Conservation (phyloP, 805 yeast species). For the Scheffersomyces spartinae region DNA sequence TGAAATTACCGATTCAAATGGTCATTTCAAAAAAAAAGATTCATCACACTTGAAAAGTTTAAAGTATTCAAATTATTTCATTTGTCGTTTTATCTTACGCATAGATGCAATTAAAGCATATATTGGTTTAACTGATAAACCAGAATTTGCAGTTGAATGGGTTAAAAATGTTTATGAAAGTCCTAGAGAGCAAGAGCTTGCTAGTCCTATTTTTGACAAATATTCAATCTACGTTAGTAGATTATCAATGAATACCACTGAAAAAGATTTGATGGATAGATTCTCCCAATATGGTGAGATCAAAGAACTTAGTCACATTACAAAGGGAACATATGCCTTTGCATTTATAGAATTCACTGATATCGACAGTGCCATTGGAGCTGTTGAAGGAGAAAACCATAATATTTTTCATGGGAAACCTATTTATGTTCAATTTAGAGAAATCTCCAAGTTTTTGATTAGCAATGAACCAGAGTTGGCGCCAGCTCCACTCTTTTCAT, state of each 20-base stretch:
- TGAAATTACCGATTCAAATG: constrained; percentile 3
- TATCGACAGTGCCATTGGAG: constrained; percentile 72
- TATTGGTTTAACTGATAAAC: constrained; percentile 49
- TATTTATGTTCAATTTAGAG: constrained; percentile 79
- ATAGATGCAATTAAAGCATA: constrained; percentile 84
- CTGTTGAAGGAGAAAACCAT: constrained; percentile 79
- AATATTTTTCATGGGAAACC: constrained; percentile 61
- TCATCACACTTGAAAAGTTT: constrained; percentile 10
- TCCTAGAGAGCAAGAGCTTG: constrained; percentile 15
- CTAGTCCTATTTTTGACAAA: constrained; percentile 42
- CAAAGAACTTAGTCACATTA: no score
- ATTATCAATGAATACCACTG: constrained; percentile 41
- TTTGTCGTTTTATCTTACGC: constrained; percentile 64
- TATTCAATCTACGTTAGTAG: constrained; percentile 74
- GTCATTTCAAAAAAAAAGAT: constrained; percentile 4
- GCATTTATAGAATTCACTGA: constrained; percentile 61
- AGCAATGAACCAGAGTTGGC: no score
- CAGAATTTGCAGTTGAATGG: constrained; percentile 65
- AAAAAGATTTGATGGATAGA: constrained; percentile 42
- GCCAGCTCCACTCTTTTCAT: constrained; percentile 3
- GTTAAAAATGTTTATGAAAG: constrained; percentile 67
- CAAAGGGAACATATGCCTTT: no score
- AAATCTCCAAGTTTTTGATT: no score
- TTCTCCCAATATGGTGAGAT: constrained; percentile 62
- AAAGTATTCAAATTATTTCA: constrained; percentile 44